Evolutionary conservation across 2,329 filamentous ascomycete genomes (phyloP).

Genomic region (Myriosclerotinia scirpicola): DNA sequence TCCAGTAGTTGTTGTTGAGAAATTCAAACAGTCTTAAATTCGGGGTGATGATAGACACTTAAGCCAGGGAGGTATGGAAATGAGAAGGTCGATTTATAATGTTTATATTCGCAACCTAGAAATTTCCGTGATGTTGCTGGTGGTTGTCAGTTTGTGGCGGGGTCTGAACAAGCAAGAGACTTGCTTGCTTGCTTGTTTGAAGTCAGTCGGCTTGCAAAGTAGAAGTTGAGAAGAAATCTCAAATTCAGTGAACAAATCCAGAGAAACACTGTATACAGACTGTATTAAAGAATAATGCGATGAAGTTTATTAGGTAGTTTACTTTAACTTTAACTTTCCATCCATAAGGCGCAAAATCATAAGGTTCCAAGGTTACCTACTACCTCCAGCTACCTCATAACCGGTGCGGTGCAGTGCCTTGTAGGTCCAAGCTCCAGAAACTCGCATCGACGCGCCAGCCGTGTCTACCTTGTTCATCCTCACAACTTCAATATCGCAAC

Average conservation of each 20-base stretch:
- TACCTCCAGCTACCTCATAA: no score
- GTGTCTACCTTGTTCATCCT: conserved; percentile 39
- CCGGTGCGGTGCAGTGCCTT: conserved; percentile 27
- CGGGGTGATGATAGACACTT: neutral
- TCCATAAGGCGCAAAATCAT: no score
- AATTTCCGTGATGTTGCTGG: conserved; percentile 31
- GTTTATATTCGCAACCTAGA: conserved; percentile 23
- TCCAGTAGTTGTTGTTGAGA: neutral
- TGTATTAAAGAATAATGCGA: no score
- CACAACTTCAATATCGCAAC: conserved; percentile 18
- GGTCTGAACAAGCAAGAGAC: conserved; percentile 25
- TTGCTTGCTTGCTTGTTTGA: neutral
- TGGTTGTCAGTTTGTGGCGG: conserved; percentile 31
- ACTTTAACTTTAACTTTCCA: no score
- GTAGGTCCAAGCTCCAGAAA: conserved; percentile 39
- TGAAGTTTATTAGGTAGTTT: no score
- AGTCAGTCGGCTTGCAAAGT: neutral
- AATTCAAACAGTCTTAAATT: neutral
- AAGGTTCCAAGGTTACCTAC: no score
- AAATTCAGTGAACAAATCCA: neutral
- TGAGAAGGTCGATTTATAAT: neutral
- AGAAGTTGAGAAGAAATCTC: no score
- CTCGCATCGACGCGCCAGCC: conserved; percentile 36
- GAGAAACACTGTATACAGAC: neutral
- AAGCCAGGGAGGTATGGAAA: neutral